Percentiles rank a stretch among this genome's conserved stretches.
Conservation (phyloP, 1,284 basidiomycete genomes). For the Afroboletus lepidellus region DNA sequence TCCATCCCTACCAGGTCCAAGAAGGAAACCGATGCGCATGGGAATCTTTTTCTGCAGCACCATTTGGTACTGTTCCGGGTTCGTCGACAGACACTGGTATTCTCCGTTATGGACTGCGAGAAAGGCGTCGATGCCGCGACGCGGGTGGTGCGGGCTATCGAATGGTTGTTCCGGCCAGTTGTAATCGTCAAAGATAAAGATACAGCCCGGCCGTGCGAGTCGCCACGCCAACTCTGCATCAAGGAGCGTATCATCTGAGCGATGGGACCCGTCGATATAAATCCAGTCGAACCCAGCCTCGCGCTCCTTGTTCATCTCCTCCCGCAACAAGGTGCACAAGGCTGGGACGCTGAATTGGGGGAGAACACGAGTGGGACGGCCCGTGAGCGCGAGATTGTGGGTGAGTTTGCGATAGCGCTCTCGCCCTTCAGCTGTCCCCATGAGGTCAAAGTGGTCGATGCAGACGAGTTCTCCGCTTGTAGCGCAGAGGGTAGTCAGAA, state of each 20-base stretch:
- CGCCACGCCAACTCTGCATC: constrained; percentile 61
- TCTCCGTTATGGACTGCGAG: constrained; percentile 49
- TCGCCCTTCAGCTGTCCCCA: constrained; percentile 47
- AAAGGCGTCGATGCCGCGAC: constrained; percentile 56
- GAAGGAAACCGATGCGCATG: constrained; percentile 56
- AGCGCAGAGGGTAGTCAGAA: constrained; percentile 48
- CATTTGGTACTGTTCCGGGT: constrained; percentile 47
- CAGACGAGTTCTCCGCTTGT: constrained; percentile 46
- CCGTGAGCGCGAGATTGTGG: constrained; percentile 48
- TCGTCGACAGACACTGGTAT: constrained; percentile 41
- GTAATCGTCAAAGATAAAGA: constrained; percentile 61
- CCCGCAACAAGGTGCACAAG: constrained; percentile 45
- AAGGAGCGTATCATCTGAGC: constrained; percentile 57
- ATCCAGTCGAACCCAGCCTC: constrained; percentile 55
- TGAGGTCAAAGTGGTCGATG: constrained; percentile 59
- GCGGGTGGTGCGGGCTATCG: constrained; percentile 53
- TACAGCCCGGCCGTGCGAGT: constrained; percentile 47
- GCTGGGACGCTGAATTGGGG: constrained; percentile 54
- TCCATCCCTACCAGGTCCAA: constrained; percentile 5
- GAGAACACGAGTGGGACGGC: constrained; percentile 45
- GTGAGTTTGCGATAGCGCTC: constrained; percentile 44
- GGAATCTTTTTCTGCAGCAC: constrained; percentile 47
- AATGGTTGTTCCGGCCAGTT: constrained; percentile 49
- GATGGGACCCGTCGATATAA: constrained; percentile 59
- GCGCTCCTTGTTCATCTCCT: constrained; percentile 38